Evolutionary conservation across 1,284 basidiomycete species (phyloP), one percentile per base, ranked within the genome.

Genomic region (Pseudomicrostroma phylloplanum): DNA sequence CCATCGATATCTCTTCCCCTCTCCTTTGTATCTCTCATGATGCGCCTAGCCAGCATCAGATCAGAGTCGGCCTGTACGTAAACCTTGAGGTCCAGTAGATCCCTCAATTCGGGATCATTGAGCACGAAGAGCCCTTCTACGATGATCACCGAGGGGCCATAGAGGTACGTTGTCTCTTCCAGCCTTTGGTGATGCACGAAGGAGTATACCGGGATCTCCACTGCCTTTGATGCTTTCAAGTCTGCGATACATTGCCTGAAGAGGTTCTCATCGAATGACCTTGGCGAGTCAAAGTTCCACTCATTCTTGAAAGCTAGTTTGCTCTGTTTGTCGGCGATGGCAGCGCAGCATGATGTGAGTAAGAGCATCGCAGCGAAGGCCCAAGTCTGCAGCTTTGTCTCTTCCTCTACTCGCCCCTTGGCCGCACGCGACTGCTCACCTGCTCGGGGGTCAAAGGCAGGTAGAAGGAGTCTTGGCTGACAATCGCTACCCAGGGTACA

Each of bases 131-230:
- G 93, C 2, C 94, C 94, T 76, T 98, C 93, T 21, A 89, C 87
- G 66, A 97, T 93, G 71, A 97, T 89, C 55, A 97, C 89, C n/a
- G 89, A 87, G 3, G 92, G 92, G 1, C 94, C 94, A 79, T 97
- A 98, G 0, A 97, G 82, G 80, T 97, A 96, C 74, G 91, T 89
- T 40, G 85, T 89, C 75, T 94, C 90, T 2, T 86, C 83, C 60
- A 90, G 81, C 41, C 94, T 85, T 76, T 96, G 92, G 80, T 98
- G 94, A 68, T 91, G 84, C 19, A 86, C 84, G 79, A 98, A 98
- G 0, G 91, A 94, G 80, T 98, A 98, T 9, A 94, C 86, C 0
- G 94, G 93, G 61, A 96, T 91, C 46, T 77, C 71, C 11, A 82
- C 82, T 0, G 82, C 80, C 55, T 77, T 86, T 73, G 90, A 89